These are phyloP conservation scores for Phylloporus arenicola DNA, from an alignment of 768 basidiomycete species.

Conservation along the genomic window DNA sequence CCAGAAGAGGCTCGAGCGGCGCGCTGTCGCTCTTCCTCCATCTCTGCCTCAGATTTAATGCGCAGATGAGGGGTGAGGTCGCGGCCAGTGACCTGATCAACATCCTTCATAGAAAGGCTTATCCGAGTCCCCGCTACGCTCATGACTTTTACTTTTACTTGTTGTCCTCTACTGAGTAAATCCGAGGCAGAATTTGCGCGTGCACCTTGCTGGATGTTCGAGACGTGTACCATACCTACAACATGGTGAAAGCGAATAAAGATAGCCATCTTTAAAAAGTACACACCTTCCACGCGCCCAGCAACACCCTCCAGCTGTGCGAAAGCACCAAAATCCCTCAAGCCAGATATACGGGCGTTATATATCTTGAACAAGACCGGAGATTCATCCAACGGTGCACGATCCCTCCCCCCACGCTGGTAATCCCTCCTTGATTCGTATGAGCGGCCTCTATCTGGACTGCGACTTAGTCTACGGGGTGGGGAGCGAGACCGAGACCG, in stretches of 20 bases:
- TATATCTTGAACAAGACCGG: slow-evolving; percentile 96
- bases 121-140: slow-evolving; percentile 78
- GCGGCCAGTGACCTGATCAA: slow-evolving; percentile 83
- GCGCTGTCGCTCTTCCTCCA: slow-evolving; percentile 70
- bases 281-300: slow-evolving; percentile 84
- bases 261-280: background rate
- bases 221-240: slow-evolving; percentile 95
- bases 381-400: slow-evolving; percentile 56
- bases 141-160: slow-evolving; percentile 95
- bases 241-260: slow-evolving; percentile 2
- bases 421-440: slow-evolving; percentile 40
- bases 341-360: slow-evolving; percentile 71
- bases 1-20: slow-evolving; percentile 69
- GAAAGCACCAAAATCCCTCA: slow-evolving; percentile 97
- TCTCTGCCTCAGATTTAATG: slow-evolving; percentile 90
- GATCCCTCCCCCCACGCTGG: slow-evolving; percentile 34
- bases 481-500: slow-evolving; percentile 42
- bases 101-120: slow-evolving; percentile 96
- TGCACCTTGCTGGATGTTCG: slow-evolving; percentile 79
- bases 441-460: slow-evolving; percentile 55
- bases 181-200: slow-evolving; percentile 86
- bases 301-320: slow-evolving; percentile 81
- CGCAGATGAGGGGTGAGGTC: slow-evolving; percentile 94
- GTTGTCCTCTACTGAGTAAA: slow-evolving; percentile 75
- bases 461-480: slow-evolving; percentile 49